A percentile compares a stretch with the other conserved stretches of the same genome.
These are phyloP conservation scores for Breynia disticha DNA, from an alignment of 441 rosid genomes.

Conservation along the genomic window DNA sequence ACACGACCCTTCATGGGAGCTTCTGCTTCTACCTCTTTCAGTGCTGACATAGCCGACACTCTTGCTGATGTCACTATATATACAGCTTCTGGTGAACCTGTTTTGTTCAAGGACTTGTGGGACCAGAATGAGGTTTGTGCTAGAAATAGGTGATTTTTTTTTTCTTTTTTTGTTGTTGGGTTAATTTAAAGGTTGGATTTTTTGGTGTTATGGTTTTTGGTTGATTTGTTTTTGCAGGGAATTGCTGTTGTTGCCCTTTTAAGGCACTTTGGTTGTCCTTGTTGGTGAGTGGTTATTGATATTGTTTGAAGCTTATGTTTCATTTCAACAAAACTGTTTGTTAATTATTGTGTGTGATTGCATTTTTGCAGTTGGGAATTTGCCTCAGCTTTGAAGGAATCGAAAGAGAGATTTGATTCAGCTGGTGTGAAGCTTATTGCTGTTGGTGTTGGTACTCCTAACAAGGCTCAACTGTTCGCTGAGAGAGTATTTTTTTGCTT, in stretches of 20 bases:
- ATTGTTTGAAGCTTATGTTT: not conserved
- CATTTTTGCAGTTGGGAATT: conserved; percentile 62
- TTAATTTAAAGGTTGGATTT: not conserved
- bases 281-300: conserved; percentile 42
- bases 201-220: conserved; percentile 5
- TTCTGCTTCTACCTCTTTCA: conserved; percentile 18
- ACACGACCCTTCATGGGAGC: conserved; percentile 23
- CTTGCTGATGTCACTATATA: conserved; percentile 53
- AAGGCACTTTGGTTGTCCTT: conserved; percentile 77
- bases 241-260: conserved; percentile 67
- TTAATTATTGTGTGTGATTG: not conserved
- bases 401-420: conserved; percentile 49
- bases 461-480: conserved; percentile 60
- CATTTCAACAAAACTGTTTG: not conserved
- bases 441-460: conserved; percentile 73
- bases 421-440: conserved; percentile 77
- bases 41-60: conserved; percentile 25
- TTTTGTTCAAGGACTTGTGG: conserved; percentile 62
- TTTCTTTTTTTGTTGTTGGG: conserved; percentile 7
- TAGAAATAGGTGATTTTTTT: not conserved
- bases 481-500: conserved; percentile 38
- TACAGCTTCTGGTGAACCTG: conserved; percentile 50
- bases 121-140: conserved; percentile 48
- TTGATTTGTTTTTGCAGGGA: conserved; percentile 31
- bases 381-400: conserved; percentile 50